Base-by-base conservation (phyloP, 768 basidiomycete species). In the Mycena sanguinolenta region DNA sequence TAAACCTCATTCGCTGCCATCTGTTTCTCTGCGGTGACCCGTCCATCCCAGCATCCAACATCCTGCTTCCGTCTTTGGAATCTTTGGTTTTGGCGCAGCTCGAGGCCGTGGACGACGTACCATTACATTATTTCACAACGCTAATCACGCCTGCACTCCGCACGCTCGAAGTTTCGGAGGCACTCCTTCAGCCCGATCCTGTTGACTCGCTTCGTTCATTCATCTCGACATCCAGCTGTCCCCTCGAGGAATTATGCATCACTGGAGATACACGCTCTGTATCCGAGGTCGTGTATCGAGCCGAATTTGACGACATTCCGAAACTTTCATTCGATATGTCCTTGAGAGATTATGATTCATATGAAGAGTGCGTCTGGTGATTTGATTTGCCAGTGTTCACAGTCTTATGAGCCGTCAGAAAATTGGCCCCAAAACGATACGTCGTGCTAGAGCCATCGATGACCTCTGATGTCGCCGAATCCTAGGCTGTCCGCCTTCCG, bases 191-290 rank as follows among this genome's bases (percentile, higher is more conserved):
- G 21, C 25, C 23, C 4, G 8, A 23, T n/a, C 42, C 63, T n/a
- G 21, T 46, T 25, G 28, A 19, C 17, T 13, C 21, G 5, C 63
- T 64, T 27, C 2, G 2, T 3, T 34, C 21, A 19, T 64, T 64
- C 42, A 55, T 64, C 19, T 32, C 38, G 16, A 57, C 55, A 57
- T 55, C 63, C 3, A 54, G 54, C 9, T 64, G 63, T 28, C 28
- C n/a, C 2, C 42, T 64, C 14, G 36, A 57, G 13, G 8, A 17
- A 7, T 2, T 64, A 13, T 55, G 30, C 28, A 57, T 64, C 39
- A 44, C 36, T 10, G 62, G 36, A 2, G 5, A 50, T 14, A 21
- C 17, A 6, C 27, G 44, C n/a, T 32, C 30, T 3, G 4, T 52
- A 4, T 36, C 30, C 16, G 36, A 53, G 21, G n/a, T 12, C 34